These are phyloP conservation scores for Anaeramoeba flamelloides DNA, from an alignment of 78 protist species.

Conservation along the genomic window DNA sequence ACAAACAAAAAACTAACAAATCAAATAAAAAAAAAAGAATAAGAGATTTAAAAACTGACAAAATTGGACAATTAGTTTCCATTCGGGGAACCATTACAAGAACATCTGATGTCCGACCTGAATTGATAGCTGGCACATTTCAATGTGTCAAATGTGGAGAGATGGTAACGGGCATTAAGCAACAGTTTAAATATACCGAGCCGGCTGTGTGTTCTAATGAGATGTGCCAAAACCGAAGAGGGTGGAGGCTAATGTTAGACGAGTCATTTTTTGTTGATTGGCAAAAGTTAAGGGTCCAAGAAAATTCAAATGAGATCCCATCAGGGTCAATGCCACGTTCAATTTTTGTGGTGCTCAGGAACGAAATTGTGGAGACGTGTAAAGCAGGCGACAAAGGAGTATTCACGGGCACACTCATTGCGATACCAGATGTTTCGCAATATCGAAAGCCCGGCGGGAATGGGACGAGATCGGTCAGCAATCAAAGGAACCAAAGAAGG, in stretches of 20 bases:
- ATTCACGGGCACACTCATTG: constrained; percentile 82
- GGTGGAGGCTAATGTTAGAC: constrained; percentile 47
- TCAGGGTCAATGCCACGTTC: constrained; percentile 87
- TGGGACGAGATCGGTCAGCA: not conserved
- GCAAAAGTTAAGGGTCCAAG: constrained; percentile 79
- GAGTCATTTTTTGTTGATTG: constrained; percentile 70
- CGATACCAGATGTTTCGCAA: constrained; percentile 77
- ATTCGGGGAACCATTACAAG: constrained; percentile 90
- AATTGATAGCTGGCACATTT: constrained; percentile 72
- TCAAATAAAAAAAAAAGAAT: too few species aligned
- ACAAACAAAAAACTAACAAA: too few species aligned
- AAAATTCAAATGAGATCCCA: constrained; percentile 49
- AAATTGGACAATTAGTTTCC: constrained; percentile 48
- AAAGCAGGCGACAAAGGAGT: constrained; percentile 77
- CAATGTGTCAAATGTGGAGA: constrained; percentile 37
- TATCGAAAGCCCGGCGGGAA: constrained; percentile 23
- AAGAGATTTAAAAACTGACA: constrained; percentile 38
- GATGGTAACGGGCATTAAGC: constrained; percentile 29
- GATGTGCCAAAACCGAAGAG: constrained; percentile 40
- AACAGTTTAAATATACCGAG: constrained; percentile 85
- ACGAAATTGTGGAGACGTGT: not conserved
- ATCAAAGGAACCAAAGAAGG: too few species aligned
- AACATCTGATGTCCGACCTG: constrained; percentile 87
- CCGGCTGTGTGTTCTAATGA: constrained; percentile 16
- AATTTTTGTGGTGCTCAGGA: constrained; percentile 8